Evolutionary conservation across 225 moss, liverwort and hornwort genomes (phyloP).

Genomic region (Straminergon stramineum): DNA sequence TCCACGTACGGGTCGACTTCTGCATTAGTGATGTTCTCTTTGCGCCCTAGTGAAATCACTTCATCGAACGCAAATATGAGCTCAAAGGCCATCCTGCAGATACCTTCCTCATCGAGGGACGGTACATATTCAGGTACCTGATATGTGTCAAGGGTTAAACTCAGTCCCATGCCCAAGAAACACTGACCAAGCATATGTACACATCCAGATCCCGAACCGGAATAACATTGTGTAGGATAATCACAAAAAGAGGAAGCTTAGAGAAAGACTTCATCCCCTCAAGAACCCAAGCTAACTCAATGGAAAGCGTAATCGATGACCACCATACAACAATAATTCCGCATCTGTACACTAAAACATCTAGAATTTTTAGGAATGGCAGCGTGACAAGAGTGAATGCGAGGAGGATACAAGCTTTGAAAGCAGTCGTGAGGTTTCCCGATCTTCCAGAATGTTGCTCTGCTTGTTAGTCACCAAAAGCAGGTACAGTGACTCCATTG

Average conservation of each 20-base stretch:
- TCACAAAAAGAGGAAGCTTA: background rate
- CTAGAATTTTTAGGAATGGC: background rate
- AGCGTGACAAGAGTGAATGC: background rate
- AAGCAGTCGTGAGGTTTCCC: constrained; percentile 77
- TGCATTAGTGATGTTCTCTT: constrained; percentile 67
- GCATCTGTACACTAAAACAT: background rate
- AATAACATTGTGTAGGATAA: background rate
- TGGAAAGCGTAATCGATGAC: background rate
- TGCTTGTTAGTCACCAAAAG: constrained; percentile 90
- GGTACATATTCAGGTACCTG: constrained; percentile 86
- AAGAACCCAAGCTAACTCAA: background rate
- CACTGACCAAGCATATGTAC: background rate
- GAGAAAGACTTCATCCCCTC: background rate
- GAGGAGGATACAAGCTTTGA: constrained; percentile 89
- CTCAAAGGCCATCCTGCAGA: constrained; percentile 77
- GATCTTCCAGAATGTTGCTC: constrained; percentile 96
- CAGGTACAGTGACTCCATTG: constrained; percentile 89
- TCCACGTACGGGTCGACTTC: constrained; percentile 90
- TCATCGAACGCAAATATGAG: constrained; percentile 90
- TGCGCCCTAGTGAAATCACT: constrained; percentile 82
- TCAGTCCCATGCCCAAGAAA: background rate
- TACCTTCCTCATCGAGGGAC: constrained; percentile 76
- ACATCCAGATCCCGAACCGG: background rate
- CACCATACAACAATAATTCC: background rate
- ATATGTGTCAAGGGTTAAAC: constrained; percentile 11